Evolutionary conservation across 108 stramenopile genomes (phyloP).

Genomic region (Mediolabrus comicus): DNA sequence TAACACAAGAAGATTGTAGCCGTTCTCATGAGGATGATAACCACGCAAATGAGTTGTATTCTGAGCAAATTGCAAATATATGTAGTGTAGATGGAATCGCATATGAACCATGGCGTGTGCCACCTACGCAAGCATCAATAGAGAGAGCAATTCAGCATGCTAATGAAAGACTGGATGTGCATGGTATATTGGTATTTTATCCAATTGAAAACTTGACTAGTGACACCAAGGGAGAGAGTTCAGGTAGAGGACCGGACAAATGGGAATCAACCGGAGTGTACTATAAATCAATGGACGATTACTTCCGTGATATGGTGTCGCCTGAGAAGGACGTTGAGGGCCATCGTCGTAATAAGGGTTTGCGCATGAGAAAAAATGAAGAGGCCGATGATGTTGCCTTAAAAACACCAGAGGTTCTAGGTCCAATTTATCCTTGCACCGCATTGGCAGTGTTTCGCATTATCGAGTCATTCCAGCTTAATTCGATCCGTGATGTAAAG

Average conservation of each 20-base stretch:
- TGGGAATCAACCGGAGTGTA: slow-evolving; percentile 60
- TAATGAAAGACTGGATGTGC: slow-evolving; percentile 69
- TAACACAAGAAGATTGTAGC: not conserved
- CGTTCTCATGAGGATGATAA: not conserved
- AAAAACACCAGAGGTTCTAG: slow-evolving; percentile 5
- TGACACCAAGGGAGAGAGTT: not conserved
- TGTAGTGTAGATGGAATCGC: slow-evolving; percentile 81
- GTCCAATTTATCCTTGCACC: slow-evolving; percentile 84
- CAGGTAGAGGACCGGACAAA: slow-evolving; percentile 51
- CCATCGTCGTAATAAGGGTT: slow-evolving; percentile 46
- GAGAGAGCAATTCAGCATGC: slow-evolving; percentile 54
- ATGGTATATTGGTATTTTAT: slow-evolving; percentile 95
- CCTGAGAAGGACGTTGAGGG: slow-evolving; percentile 92
- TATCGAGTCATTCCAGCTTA: slow-evolving; percentile 57
- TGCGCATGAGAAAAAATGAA: slow-evolving; percentile 18
- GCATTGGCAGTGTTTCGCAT: slow-evolving; percentile 86
- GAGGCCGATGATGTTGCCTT: slow-evolving; percentile 6
- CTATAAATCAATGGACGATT: slow-evolving; percentile 87
- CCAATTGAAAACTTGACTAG: slow-evolving; percentile 63
- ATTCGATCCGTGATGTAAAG: not conserved
- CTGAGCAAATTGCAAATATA: slow-evolving; percentile 76
- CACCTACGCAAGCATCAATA: slow-evolving; percentile 43
- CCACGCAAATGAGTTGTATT: slow-evolving; percentile 56
- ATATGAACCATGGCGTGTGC: slow-evolving; percentile 70
- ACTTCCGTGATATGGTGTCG: slow-evolving; percentile 81